phyloP scores from a whole-genome alignment of 768 basidiomycete species.

The Pisolithus orientalis region DNA sequence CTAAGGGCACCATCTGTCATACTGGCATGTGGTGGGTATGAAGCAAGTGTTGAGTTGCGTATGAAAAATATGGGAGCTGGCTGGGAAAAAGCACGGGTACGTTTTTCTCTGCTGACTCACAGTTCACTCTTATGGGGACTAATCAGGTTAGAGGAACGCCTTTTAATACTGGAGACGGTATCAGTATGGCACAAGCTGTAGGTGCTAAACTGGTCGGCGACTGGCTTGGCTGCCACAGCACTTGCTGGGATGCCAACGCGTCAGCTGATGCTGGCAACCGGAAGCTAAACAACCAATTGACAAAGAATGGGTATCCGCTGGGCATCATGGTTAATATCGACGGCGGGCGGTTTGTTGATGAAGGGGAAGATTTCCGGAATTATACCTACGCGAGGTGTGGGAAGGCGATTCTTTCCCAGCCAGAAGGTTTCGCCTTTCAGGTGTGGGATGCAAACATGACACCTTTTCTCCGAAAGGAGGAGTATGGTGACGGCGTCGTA shows the following conservation, averaged over 20 bases:
- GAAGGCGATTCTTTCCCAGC: constrained; percentile 50
- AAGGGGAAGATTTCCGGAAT: constrained; percentile 66
- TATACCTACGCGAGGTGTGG: constrained; percentile 71
- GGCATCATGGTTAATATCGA: constrained; percentile 60
- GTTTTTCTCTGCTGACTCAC: constrained; percentile 1
- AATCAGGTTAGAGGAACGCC: constrained; percentile 62
- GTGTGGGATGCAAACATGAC: constrained; percentile 50
- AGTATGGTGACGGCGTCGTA: constrained; percentile 60
- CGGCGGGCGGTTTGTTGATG: constrained; percentile 62
- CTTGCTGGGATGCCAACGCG: constrained; percentile 65
- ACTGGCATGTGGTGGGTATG: constrained; percentile 63
- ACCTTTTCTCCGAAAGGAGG: constrained; percentile 48
- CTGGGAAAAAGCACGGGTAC: constrained; percentile 54
- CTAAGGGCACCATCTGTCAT: constrained; percentile 43
- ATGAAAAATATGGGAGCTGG: constrained; percentile 47
- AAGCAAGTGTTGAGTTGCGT: constrained; percentile 49
- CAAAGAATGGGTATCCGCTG: constrained; percentile 68
- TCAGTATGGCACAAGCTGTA: constrained; percentile 42
- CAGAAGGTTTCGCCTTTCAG: constrained; percentile 57
- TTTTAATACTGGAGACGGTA: constrained; percentile 64
- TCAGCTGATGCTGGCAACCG: constrained; percentile 45
- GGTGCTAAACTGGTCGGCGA: constrained; percentile 58
- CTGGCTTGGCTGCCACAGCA: constrained; percentile 67
- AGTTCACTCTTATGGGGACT: neutral
- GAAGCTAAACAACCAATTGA: constrained; percentile 60